Evolutionary conservation across 805 yeast species (phyloP).

Genomic region (Candida railenensis): DNA sequence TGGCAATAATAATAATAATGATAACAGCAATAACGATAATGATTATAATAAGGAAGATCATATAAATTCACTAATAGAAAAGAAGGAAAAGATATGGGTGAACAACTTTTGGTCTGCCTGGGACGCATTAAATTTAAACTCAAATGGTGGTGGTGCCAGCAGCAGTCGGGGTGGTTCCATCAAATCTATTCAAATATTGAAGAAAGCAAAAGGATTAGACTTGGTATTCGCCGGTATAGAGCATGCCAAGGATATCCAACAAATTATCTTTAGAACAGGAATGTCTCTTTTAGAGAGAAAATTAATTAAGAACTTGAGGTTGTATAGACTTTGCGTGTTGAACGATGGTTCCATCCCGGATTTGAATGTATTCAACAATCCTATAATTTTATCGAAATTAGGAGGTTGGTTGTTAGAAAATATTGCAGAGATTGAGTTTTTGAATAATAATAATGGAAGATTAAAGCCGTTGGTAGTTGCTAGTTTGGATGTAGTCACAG

Average conservation of each 20-base stretch:
- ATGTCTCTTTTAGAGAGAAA: constrained; percentile 85
- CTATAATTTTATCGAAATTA: constrained; percentile 76
- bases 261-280: constrained; percentile 82
- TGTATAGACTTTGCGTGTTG: constrained; percentile 82
- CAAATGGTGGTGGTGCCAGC: constrained; percentile 2
- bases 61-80: constrained; percentile 29
- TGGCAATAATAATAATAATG: constrained; percentile 16
- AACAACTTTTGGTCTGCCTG: constrained; percentile 65
- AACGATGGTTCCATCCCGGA: constrained; percentile 80
- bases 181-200: constrained; percentile 14
- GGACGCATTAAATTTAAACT: constrained; percentile 46
- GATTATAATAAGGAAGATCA: constrained; percentile 18
- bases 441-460: constrained; percentile 33
- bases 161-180: constrained; percentile 1
- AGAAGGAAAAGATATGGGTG: constrained; percentile 66
- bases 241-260: constrained; percentile 81
- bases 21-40: constrained; percentile 15
- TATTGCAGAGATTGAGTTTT: constrained; percentile 71
- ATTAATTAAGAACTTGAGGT: constrained; percentile 71
- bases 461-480: constrained; percentile 85
- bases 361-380: constrained; percentile 74
- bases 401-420: constrained; percentile 92
- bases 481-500: constrained; percentile 66
- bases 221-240: constrained; percentile 68
- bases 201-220: constrained; percentile 46